Conservation (phyloP, 2,329 filamentous ascomycete genomes). For the Volutella citrinella region DNA sequence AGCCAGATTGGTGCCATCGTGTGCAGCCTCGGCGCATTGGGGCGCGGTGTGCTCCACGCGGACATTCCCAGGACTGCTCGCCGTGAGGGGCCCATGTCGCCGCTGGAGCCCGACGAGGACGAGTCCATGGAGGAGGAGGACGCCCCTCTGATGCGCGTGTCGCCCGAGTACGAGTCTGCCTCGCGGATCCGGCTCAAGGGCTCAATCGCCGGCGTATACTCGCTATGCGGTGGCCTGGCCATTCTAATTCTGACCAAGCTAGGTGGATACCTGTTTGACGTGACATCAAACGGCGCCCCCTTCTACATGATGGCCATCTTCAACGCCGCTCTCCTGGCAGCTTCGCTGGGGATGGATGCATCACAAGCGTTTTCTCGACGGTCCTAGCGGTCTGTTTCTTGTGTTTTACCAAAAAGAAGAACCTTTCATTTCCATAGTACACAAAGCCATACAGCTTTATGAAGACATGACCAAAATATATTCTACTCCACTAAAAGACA, state of each 20-base stretch:
- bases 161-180: slow-evolving; percentile 30
- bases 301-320: slow-evolving; percentile 95
- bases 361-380: slow-evolving; percentile 34
- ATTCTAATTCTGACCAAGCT: slow-evolving; percentile 90
- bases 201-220: slow-evolving; percentile 92
- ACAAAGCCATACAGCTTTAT: slow-evolving; percentile 7
- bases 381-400: no score
- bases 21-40: slow-evolving; percentile 86
- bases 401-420: no score
- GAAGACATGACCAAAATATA: slow-evolving; percentile 14
- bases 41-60: slow-evolving; percentile 68
- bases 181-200: slow-evolving; percentile 72
- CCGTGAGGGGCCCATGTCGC: slow-evolving; percentile 20
- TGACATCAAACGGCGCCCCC: slow-evolving; percentile 68
- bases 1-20: slow-evolving; percentile 97
- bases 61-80: slow-evolving; percentile 33
- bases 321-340: slow-evolving; percentile 69
- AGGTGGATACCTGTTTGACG: slow-evolving; percentile 84
- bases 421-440: not conserved
- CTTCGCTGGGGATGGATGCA: slow-evolving; percentile 50
- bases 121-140: slow-evolving; percentile 40
- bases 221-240: slow-evolving; percentile 81
- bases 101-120: slow-evolving; percentile 33
- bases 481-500: not conserved
- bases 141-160: slow-evolving; percentile 34